These are phyloP conservation scores for Musa itinerans DNA, from an alignment of 176 grass and related monocot species.

Conservation along the genomic window DNA sequence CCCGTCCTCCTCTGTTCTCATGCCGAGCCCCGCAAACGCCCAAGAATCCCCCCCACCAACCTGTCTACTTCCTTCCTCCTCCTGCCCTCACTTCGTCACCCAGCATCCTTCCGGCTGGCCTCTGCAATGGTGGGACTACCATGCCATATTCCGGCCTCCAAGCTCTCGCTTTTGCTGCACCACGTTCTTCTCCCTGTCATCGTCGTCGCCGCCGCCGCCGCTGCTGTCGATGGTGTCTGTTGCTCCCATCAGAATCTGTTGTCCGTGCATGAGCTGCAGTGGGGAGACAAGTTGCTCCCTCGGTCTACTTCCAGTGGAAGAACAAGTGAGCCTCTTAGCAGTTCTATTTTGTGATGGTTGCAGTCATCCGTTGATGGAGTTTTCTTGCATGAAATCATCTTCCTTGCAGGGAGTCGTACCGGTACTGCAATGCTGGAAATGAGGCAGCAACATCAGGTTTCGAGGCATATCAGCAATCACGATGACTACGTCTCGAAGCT, in stretches of 20 bases:
- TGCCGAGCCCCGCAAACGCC: not conserved
- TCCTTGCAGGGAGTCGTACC: conserved; percentile 6
- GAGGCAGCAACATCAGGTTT: conserved; percentile 31
- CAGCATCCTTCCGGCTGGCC: too few relatives aligned
- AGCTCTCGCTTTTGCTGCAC: not conserved
- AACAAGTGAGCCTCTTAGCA: conserved; percentile 30
- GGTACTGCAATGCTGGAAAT: conserved; percentile 41
- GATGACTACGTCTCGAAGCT: conserved; percentile 29
- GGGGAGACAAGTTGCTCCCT: conserved; percentile 2
- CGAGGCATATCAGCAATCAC: not conserved
- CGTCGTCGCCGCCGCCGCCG: not conserved
- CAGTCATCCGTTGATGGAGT: conserved; percentile 1
- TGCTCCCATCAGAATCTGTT: conserved; percentile 19
- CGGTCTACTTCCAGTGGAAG: conserved; percentile 9
- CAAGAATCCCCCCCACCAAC: not conserved
- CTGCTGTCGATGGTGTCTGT: not conserved
- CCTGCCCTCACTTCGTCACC: not conserved
- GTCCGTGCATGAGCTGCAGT: conserved; percentile 34
- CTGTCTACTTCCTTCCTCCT: not conserved
- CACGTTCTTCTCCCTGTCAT: not conserved
- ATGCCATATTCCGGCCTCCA: not conserved
- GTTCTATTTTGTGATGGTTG: not conserved
- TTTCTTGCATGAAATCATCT: not conserved
- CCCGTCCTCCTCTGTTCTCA: conserved; percentile 12
- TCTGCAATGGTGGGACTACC: conserved; percentile 22